Evolutionary conservation across 108 stramenopile genomes (phyloP), one percentile per base, ranked within the genome.

Genomic region (Cafeteria roenbergensis): DNA sequence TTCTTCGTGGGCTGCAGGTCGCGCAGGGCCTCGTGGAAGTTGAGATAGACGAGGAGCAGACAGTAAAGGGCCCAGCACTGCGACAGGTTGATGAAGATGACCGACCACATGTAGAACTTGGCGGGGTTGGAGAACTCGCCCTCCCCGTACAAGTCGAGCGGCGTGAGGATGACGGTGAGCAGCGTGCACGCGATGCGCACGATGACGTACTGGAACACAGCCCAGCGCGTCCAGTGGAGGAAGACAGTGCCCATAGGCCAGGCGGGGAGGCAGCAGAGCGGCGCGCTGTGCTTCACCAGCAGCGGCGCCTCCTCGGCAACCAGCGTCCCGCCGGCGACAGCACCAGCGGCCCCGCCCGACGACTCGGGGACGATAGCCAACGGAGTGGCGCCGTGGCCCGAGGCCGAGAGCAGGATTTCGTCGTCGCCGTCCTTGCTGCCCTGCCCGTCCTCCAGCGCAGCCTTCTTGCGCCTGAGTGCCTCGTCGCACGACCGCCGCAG

Each of bases 41-140:
- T 90, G 67, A 88, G 82, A 59, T 87, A 97, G 28, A 97, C 85
- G 66, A 87, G 81, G 34, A 94, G 89, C 24, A 97, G 77, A 66
- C 85, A 89, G 63, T 97, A 97, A 42, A 97, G 65, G 2, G 95
- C 92, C 58, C 88, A 91, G 73, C 84, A 74, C 73, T 91, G 90
- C 26, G 78, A 80, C 24, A 89, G 57, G 68, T 92, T 93, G 57
- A 86, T 70, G 28, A 88, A 50, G 36, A 65, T 12, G 25, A 31
- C 24, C 0, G 85, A 53, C 67, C 89, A 94, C 0, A 87, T 67
- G 70, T 90, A 94, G 4, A 84, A 86, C 22, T 65, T 66, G 35
- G 70, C 60, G 71, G 80, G 83, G 60, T 69, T 64, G 62, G 87
- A 88, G 26, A 79, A 91, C 55, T 87, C 68, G 1, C 93, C 90